A percentile compares a stretch with the other conserved stretches of the same genome.
Conservation (phyloP, 116 monocot species). For the Zostera marina region DNA sequence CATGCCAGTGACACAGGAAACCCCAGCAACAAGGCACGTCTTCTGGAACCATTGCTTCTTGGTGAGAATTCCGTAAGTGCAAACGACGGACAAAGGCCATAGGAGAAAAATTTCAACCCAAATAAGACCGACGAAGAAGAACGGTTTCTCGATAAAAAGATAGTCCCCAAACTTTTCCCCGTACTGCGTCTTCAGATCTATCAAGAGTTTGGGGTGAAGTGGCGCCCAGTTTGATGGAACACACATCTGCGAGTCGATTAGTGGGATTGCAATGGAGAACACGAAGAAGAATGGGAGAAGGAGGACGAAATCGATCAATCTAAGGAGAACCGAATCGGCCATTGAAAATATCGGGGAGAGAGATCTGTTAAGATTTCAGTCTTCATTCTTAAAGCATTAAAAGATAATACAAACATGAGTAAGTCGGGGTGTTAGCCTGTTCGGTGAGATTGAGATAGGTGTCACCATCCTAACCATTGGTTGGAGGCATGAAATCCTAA, state of each 20-base stretch:
- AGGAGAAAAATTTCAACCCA: conserved; percentile 52
- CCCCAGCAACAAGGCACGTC: conserved; percentile 46
- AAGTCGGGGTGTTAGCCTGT: too few relatives aligned
- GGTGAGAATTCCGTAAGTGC: conserved; percentile 37
- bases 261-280: conserved; percentile 21
- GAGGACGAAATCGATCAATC: conserved; percentile 4
- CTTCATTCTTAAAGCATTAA: too few relatives aligned
- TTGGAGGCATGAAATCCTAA: too few relatives aligned
- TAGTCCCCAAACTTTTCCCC: conserved; percentile 58
- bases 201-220: conserved; percentile 29
- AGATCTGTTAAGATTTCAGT: too few relatives aligned
- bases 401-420: too few relatives aligned
- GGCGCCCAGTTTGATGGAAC: conserved; percentile 7
- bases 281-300: conserved; percentile 20
- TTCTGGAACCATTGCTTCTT: conserved; percentile 39
- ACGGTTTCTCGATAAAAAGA: conserved; percentile 42
- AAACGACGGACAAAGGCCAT: conserved; percentile 56
- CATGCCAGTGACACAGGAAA: conserved; percentile 54
- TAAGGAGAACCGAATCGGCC: not conserved
- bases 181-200: conserved; percentile 49
- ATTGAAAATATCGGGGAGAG: too few relatives aligned
- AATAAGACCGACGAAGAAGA: conserved; percentile 54
- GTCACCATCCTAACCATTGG: too few relatives aligned
- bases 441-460: too few relatives aligned
- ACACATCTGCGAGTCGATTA: conserved; percentile 35